A percentile compares a stretch with the other conserved stretches of the same genome.
Evolutionary conservation across 1,284 basidiomycete species (phyloP).

Genomic region (Trametes polyzona): DNA sequence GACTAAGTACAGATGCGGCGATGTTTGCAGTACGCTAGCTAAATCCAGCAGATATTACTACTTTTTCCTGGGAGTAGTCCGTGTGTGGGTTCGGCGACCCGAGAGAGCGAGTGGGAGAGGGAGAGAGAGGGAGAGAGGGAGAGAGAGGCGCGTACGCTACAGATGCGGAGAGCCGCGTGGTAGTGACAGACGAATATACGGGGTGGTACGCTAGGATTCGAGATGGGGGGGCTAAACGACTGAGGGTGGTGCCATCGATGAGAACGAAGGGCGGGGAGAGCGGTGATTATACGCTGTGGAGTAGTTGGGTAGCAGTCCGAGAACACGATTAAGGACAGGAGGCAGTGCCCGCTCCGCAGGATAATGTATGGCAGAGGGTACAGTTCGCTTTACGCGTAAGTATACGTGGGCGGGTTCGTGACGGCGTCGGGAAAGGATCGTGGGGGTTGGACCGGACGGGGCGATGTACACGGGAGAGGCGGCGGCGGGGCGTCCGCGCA

Average conservation of each 20-base stretch:
- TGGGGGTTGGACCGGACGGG: constrained; percentile 19
- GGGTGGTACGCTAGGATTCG: constrained; percentile 14
- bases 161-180: constrained; percentile 20
- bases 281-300: constrained; percentile 18
- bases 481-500: neutral
- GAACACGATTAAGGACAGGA: constrained; percentile 19
- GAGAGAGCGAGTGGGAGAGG: no score
- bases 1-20: constrained; percentile 16
- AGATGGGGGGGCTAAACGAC: constrained; percentile 14
- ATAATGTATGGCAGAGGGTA: constrained; percentile 21
- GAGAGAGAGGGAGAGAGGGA: no score
- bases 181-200: constrained; percentile 19
- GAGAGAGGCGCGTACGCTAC: constrained; percentile 24
- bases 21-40: constrained; percentile 24
- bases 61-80: no score
- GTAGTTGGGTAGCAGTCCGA: constrained; percentile 4
- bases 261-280: constrained; percentile 12
- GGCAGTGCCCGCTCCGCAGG: constrained; percentile 10
- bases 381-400: constrained; percentile 20
- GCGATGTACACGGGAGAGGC: constrained; percentile 25
- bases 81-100: no score
- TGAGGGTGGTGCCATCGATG: constrained; percentile 19
- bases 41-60: constrained; percentile 24
- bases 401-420: constrained; percentile 28
- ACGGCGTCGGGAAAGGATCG: constrained; percentile 31